These are phyloP conservation scores for Neopestalotiopsis rosae DNA, from an alignment of 2,329 filamentous ascomycete species.

Conservation along the genomic window DNA sequence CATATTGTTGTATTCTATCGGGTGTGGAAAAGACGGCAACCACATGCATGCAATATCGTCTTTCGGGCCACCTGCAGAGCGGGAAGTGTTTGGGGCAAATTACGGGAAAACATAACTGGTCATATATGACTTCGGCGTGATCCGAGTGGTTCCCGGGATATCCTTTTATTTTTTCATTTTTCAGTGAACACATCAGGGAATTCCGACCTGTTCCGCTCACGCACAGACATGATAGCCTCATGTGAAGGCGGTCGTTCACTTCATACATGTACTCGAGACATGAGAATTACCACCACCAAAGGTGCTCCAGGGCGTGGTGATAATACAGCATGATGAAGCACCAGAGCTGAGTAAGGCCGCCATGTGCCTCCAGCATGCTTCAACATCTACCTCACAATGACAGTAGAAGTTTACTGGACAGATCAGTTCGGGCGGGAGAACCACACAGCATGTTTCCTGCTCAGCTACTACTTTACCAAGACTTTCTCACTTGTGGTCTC, in stretches of 20 bases:
- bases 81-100: neutral
- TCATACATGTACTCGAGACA: neutral
- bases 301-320: neutral
- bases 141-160: constrained; percentile 6
- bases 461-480: neutral
- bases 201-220: neutral
- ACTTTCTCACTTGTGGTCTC: neutral
- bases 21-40: neutral
- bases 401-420: neutral
- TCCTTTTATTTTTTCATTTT: neutral
- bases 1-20: neutral
- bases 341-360: neutral
- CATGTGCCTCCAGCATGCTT: neutral
- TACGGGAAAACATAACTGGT: neutral
- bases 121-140: constrained; percentile 12
- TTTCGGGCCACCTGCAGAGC: neutral
- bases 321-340: no score
- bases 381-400: neutral
- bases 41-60: neutral
- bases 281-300: neutral
- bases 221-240: neutral
- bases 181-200: neutral
- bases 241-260: neutral
- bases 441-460: neutral
- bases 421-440: neutral